Base-by-base conservation (phyloP, 106 monocot species). In the Gastrodia elata region DNA sequence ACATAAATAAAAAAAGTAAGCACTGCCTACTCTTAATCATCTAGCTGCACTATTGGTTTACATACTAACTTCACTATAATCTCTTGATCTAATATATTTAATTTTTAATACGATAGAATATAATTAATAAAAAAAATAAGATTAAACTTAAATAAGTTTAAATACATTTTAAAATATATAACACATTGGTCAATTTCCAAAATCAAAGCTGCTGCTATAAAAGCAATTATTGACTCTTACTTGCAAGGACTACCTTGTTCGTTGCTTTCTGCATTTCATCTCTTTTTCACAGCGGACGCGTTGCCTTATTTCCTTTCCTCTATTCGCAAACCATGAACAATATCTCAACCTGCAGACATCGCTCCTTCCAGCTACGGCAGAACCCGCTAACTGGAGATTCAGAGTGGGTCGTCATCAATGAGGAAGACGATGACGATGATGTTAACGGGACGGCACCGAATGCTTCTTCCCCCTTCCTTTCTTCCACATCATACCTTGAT, bases 351-450 rank as follows among this genome's bases (percentile, higher is more conserved):
- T 20, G 20, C 11, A 6, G 20, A 27, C 52, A 67, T 55, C 81
- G 83, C 25, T 75, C 88, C 4, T 98, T 98, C 83, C 97, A 98
- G 80, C 88, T 91, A 61, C 81, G 77, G 42, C 61, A 77, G 73
- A 80, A 93, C 68, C 91, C 90, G 18, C 84, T 98, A 39, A 98
- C 93, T 25, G 97, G 97, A 57, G 84, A 86, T 40, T 86, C 90
- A 39, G 97, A 98, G 81, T 98, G 93, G 97, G 41, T 98, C 73
- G 88, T 93, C 75, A 77, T 98, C 57, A 81, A 92, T 3, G 89
- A 81, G 20, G 81, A 35, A 59, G 83, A 24, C 25, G 81, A 75
- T 2, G 81, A 75, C 1, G 79, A 74, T 8, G 72, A 72, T 6
- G 78, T 55, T 6, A 73, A 44, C 9, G 39, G 49, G 20, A 27